A percentile compares a stretch with the other conserved stretches of the same genome.
These are phyloP conservation scores for Xylaria curta DNA, from an alignment of 495 filamentous ascomycete genomes.

Conservation along the genomic window DNA sequence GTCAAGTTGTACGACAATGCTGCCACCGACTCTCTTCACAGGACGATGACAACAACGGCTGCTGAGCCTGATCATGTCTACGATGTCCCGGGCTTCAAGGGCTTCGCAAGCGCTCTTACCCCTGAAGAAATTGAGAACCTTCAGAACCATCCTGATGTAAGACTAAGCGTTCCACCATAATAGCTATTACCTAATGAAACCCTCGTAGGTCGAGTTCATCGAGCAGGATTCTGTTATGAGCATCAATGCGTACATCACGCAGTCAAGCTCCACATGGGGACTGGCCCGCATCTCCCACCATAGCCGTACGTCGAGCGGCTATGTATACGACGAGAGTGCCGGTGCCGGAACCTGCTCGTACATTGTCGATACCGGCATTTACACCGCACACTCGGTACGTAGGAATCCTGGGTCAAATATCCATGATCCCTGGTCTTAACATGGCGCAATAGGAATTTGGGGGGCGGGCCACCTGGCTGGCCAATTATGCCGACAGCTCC, in stretches of 20 bases:
- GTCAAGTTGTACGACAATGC: constrained; percentile 60
- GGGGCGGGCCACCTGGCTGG: constrained; percentile 49
- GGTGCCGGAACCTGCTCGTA: constrained; percentile 65
- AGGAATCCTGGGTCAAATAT: background rate
- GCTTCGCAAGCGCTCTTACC: constrained; percentile 50
- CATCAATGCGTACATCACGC: constrained; percentile 54
- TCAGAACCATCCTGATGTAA: constrained; percentile 49
- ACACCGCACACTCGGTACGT: constrained; percentile 63
- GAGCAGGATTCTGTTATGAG: constrained; percentile 58
- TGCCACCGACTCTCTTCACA: constrained; percentile 39
- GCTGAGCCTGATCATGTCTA: constrained; percentile 50
- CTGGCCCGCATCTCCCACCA: constrained; percentile 64
- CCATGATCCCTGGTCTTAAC: background rate
- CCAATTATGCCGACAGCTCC: constrained; percentile 50
- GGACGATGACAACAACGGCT: constrained; percentile 33
- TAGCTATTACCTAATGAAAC: constrained; percentile 1
- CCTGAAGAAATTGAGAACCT: constrained; percentile 48
- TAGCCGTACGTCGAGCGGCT: constrained; percentile 53
- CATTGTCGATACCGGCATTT: constrained; percentile 67
- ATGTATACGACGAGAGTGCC: constrained; percentile 65
- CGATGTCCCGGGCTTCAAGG: constrained; percentile 49
- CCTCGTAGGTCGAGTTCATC: constrained; percentile 56
- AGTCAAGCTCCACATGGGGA: constrained; percentile 65
- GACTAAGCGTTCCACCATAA: constrained; percentile 25
- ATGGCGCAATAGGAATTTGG: constrained; percentile 44